A percentile compares a stretch with the other conserved stretches of the same genome.
phyloP scores from a whole-genome alignment of 306 rosid species.

The Fragaria ananassa region DNA sequence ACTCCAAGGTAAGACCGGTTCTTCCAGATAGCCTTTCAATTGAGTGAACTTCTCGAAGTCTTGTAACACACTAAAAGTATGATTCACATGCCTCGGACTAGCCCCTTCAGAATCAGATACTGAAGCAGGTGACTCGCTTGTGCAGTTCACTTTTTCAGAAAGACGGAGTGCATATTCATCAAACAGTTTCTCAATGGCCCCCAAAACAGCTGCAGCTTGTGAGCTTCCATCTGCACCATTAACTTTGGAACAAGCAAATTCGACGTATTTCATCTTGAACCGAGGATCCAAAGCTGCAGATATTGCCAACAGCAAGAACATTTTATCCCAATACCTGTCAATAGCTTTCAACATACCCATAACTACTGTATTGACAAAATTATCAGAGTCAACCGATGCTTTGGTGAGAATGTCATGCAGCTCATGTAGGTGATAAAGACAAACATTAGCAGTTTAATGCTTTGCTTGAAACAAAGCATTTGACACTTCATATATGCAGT shows the following conservation, averaged over 20 bases:
- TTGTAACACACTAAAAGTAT: background rate
- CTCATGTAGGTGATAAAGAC: constrained; percentile 11
- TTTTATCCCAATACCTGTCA: constrained; percentile 8
- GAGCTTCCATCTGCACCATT: background rate
- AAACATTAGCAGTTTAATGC: constrained; percentile 6
- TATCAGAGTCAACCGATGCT: background rate
- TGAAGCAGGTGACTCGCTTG: background rate
- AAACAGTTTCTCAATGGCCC: background rate
- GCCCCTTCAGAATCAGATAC: background rate
- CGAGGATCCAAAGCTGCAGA: constrained; percentile 18
- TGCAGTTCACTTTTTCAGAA: background rate
- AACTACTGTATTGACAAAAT: constrained; percentile 3
- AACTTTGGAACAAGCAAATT: constrained; percentile 5
- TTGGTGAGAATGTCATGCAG: background rate
- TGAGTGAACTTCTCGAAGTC: background rate
- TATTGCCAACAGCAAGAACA: constrained; percentile 13
- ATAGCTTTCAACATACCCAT: background rate
- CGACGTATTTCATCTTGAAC: constrained; percentile 14
- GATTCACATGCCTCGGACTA: background rate
- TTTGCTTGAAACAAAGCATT: constrained; percentile 12
- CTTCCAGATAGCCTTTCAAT: constrained; percentile 16
- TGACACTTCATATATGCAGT: constrained; percentile 8
- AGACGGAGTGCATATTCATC: background rate
- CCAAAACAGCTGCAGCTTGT: constrained; percentile 6
- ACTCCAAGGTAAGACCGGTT: constrained; percentile 4